Base-by-base conservation (phyloP, 2,329 filamentous ascomycete species). In the Curvularia lunata region DNA sequence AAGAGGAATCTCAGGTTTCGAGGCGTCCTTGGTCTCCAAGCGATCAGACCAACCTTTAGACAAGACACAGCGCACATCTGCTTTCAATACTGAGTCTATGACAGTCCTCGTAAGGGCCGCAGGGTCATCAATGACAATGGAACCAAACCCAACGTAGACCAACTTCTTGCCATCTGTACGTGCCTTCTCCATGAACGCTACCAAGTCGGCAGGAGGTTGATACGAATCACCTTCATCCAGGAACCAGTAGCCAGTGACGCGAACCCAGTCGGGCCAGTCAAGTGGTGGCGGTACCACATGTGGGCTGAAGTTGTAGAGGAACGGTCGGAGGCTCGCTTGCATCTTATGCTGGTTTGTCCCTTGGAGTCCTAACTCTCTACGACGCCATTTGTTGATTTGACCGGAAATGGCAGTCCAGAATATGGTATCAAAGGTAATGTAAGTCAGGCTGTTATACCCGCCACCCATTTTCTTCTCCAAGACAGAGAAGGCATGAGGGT, bases 221-320 rank as follows among this genome's bases (percentile, higher is more conserved):
- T 88, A 98, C 25, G 82, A 79, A 56, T 82, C 77, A 7, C 63
- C 68, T 75, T 97, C 94, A 65, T 97, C 90, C 48, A 99, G 80
- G 77, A 99, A 98, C 95, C 95, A 99, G 79, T 99, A 98, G 0
- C 95, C 95, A 0, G 95, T 98, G 7, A 98, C 91, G 42, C 92
- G 87, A 74, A 99, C 95, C 95, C 95, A 99, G 76, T 98, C 95
- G 41, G 91, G 94, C 78, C 93, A 99, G 78, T 99, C 95, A 1
- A 97, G 82, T 16, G 95, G 95, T 27, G 93, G 94, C 2, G 91
- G 87, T n/a, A 99, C 95, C 12, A 99, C 95, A 10, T 87, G 90
- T 0, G 93, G 92, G 54, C 91, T 96, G 76, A 97, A 98, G 78
- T 97, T 98, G 82, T 99, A 99, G 45, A 99, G 78, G 77, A 99